Conservation (phyloP, 169 alveolate genomes). For the Perkinsus olseni region DNA sequence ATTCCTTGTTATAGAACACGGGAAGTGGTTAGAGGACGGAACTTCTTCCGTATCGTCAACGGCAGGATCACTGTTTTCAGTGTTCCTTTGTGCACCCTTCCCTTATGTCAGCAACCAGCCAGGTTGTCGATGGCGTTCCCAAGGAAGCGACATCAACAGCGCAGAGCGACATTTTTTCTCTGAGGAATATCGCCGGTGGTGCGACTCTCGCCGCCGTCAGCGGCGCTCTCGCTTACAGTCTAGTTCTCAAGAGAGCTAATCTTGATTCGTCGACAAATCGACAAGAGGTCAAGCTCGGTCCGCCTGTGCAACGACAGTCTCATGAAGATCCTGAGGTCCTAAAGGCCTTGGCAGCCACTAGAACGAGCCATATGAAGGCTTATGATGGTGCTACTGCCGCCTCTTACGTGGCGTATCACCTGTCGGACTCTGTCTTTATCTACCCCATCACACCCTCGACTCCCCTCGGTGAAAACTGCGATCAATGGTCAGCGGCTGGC, state of each 20-base stretch:
- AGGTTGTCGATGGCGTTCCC: not conserved
- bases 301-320: not conserved
- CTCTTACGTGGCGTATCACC: constrained; percentile 46
- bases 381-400: constrained; percentile 42
- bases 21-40: not conserved
- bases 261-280: not conserved
- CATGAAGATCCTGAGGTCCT: not conserved
- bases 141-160: not conserved
- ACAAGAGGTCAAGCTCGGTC: not conserved
- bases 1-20: too few relatives aligned
- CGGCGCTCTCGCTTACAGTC: not conserved
- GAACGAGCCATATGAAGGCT: not conserved
- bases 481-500: constrained; percentile 45
- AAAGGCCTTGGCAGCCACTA: not conserved
- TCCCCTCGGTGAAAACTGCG: constrained; percentile 44
- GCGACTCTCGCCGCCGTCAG: not conserved
- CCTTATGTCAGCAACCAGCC: not conserved
- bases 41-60: not conserved
- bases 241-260: not conserved
- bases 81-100: not conserved
- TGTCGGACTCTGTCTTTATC: constrained; percentile 45
- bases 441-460: constrained; percentile 52
- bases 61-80: not conserved
- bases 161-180: not conserved
- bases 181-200: not conserved